A percentile compares a stretch with the other conserved stretches of the same genome.
phyloP scores from a whole-genome alignment of 2,329 filamentous ascomycete species.

The Apiospora phragmitis region DNA sequence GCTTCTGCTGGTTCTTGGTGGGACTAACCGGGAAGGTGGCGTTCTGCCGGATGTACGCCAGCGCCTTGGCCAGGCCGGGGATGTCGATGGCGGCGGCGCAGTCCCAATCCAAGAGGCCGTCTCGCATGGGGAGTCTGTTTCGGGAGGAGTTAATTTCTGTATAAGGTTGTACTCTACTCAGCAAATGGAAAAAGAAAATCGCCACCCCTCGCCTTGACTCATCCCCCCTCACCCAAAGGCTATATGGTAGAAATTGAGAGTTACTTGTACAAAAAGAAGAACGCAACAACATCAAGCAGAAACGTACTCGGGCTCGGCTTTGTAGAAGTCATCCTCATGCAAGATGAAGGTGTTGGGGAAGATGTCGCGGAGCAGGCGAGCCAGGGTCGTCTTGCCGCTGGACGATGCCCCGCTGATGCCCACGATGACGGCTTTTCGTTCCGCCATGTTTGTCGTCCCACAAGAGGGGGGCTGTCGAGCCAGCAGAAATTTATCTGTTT shows the following conservation, averaged over 20 bases:
- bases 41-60: slow-evolving; percentile 68
- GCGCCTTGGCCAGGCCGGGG: slow-evolving; percentile 62
- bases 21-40: slow-evolving; percentile 61
- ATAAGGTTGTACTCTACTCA: not conserved
- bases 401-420: slow-evolving; percentile 89
- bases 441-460: slow-evolving; percentile 18
- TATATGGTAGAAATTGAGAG: not conserved
- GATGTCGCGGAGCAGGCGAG: slow-evolving; percentile 78
- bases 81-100: slow-evolving; percentile 79
- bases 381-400: slow-evolving; percentile 92
- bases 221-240: not conserved
- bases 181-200: not conserved
- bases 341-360: slow-evolving; percentile 80
- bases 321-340: slow-evolving; percentile 96
- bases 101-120: slow-evolving; percentile 85
- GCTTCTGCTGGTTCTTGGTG: not conserved
- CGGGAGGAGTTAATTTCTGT: not conserved
- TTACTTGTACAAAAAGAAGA: no score
- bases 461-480: not conserved
- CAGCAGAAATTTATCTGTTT: not conserved
- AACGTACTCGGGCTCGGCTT: slow-evolving; percentile 66
- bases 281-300: not conserved
- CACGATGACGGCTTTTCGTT: slow-evolving; percentile 62
- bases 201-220: not conserved
- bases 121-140: slow-evolving; percentile 53